Percentiles rank a stretch among this genome's conserved stretches.
These are phyloP conservation scores for Suhomyces bribrorum DNA, from an alignment of 1,139 yeast species.

Conservation along the genomic window DNA sequence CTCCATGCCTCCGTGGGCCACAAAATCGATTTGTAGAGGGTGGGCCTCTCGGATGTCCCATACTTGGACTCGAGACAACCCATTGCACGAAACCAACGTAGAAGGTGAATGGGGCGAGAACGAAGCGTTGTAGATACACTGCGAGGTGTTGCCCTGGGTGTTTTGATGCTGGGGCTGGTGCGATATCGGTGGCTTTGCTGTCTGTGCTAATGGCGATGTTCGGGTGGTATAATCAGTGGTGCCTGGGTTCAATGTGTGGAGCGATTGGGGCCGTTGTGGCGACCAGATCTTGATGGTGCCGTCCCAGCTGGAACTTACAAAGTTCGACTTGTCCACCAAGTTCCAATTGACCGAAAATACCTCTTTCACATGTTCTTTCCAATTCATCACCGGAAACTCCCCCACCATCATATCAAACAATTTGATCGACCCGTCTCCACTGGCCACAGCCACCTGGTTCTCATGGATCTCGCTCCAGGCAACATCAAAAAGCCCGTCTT, in stretches of 20 bases:
- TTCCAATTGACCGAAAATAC: slow-evolving; percentile 92
- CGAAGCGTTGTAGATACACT: slow-evolving; percentile 75
- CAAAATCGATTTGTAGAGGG: slow-evolving; percentile 60
- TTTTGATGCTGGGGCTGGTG: slow-evolving; percentile 31
- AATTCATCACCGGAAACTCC: slow-evolving; percentile 73
- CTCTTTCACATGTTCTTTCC: slow-evolving; percentile 78
- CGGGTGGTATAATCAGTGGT: slow-evolving; percentile 30
- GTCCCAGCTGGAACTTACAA: slow-evolving; percentile 89
- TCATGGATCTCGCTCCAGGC: slow-evolving; percentile 93
- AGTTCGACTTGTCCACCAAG: slow-evolving; percentile 67
- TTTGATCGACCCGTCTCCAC: slow-evolving; percentile 88
- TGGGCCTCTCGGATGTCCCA: slow-evolving; percentile 82
- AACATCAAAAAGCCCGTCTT: slow-evolving; percentile 86
- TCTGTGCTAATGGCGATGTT: slow-evolving; percentile 24
- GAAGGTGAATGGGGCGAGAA: slow-evolving; percentile 87
- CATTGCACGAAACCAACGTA: slow-evolving; percentile 70
- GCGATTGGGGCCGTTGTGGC: slow-evolving; percentile 59
- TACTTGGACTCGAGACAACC: slow-evolving; percentile 73
- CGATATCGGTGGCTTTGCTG: slow-evolving; percentile 36
- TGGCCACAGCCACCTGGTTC: slow-evolving; percentile 77
- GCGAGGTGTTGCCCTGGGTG: slow-evolving; percentile 31
- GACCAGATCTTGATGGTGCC: slow-evolving; percentile 78
- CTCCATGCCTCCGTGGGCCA: slow-evolving; percentile 82
- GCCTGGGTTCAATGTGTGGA: slow-evolving; percentile 56
- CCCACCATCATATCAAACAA: slow-evolving; percentile 73